Conservation (phyloP, 306 rosid genomes). For the Pyrus communis region DNA sequence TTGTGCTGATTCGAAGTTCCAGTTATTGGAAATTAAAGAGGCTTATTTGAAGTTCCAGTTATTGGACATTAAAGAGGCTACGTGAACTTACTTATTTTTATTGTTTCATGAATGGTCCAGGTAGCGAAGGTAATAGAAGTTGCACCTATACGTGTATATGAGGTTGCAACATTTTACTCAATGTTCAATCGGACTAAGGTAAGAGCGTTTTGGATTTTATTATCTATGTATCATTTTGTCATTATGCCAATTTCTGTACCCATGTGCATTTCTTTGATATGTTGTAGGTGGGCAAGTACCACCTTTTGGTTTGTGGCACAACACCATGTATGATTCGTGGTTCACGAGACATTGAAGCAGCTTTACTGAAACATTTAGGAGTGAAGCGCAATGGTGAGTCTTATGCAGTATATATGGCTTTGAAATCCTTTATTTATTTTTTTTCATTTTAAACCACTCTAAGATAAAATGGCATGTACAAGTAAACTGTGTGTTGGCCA, state of each 20-base stretch:
- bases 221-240: background rate
- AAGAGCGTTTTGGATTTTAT: constrained; percentile 12
- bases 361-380: constrained; percentile 87
- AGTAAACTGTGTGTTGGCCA: constrained; percentile 17
- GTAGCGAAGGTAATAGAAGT: constrained; percentile 87
- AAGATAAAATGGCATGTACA: background rate
- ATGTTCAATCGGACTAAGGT: constrained; percentile 96
- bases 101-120: constrained; percentile 46
- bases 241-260: constrained; percentile 18
- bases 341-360: constrained; percentile 82
- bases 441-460: background rate
- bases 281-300: constrained; percentile 87
- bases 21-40: background rate
- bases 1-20: background rate
- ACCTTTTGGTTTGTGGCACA: constrained; percentile 95
- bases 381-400: constrained; percentile 88
- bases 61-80: constrained; percentile 6
- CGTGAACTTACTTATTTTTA: constrained; percentile 2
- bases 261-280: constrained; percentile 19
- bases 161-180: constrained; percentile 97
- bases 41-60: background rate
- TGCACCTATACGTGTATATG: constrained; percentile 89
- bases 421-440: background rate
- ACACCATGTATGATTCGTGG: constrained; percentile 99
- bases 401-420: background rate